Evolutionary conservation across 495 filamentous ascomycete species (phyloP).

Genomic region (Penicillium riverlandense): DNA sequence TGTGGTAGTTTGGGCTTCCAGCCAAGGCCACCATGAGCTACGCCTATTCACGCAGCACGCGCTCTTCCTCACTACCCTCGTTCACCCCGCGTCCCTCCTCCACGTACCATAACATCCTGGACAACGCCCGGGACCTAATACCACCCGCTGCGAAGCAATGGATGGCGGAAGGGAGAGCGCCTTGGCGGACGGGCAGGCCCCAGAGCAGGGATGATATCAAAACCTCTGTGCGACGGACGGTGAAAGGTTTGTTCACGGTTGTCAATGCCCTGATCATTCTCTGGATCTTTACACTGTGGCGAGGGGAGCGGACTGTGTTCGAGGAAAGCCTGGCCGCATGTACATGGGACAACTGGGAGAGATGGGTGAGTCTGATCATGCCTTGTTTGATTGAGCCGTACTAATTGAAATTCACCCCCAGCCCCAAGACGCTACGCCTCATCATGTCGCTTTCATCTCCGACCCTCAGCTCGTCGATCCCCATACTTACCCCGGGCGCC

Average conservation of each 20-base stretch:
- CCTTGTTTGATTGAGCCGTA: not conserved
- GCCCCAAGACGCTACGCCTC: constrained; percentile 70
- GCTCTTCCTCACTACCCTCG: constrained; percentile 23
- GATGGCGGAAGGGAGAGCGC: constrained; percentile 10
- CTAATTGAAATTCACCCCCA: constrained; percentile 24
- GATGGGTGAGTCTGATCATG: constrained; percentile 61
- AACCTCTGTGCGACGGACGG: constrained; percentile 2
- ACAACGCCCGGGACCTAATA: constrained; percentile 10
- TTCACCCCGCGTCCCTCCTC: constrained; percentile 12
- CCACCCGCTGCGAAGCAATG: constrained; percentile 17
- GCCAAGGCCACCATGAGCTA: constrained; percentile 31
- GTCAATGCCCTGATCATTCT: constrained; percentile 58
- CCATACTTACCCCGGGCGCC: constrained; percentile 90
- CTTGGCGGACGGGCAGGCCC: constrained; percentile 2
- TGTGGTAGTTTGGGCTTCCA: not conserved
- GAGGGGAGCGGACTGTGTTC: constrained; percentile 82
- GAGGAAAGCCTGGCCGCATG: constrained; percentile 60
- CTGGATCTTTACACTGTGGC: constrained; percentile 76
- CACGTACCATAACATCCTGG: constrained; percentile 1
- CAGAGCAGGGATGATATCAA: constrained; percentile 7
- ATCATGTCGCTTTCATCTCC: constrained; percentile 81
- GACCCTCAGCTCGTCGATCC: constrained; percentile 98
- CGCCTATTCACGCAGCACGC: constrained; percentile 24
- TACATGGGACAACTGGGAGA: constrained; percentile 80
- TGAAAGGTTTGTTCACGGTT: constrained; percentile 42